Evolutionary conservation across 2,329 filamentous ascomycete species (phyloP), one percentile per base, ranked within the genome.

Genomic region (Orbilia ellipsospora): DNA sequence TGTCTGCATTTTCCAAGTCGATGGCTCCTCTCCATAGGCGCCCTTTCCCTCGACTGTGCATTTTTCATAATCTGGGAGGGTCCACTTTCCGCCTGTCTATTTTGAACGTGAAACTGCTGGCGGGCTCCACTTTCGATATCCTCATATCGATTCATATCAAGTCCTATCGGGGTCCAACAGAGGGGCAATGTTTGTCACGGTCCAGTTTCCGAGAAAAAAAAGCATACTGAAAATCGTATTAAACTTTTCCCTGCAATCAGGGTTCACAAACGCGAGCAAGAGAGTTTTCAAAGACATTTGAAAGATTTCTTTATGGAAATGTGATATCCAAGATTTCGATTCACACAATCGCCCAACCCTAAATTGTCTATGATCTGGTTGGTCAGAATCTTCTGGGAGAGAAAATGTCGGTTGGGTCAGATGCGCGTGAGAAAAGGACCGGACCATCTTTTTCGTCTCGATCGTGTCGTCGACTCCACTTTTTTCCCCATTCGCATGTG

Each of bases 21-120:
- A 55, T 68, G 57, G 65, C 18, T 20, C 40, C 50, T 45, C 56
- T 51, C 42, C 67, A 59, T 42, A 72, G 50, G 59, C 55, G 59
- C 66, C 42, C 44, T 55, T 26, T 23, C 36, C 6, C 16, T 23
- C 20, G 16, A 52, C 15, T 52, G 5, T 26, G 31, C 48, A 20
- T 44, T 44, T 15, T 40, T 50, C 52, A 60, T 59, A 72, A 59
- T 65, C 48, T 72, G 60, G 31, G 31, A 36, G 31, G 31, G 67
- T 72, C 67, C 67, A 72, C 67, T 52, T 64, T 65, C 67, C 67
- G 60, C 52, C 67, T 65, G 60, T 65, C 67, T 64, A 72, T 72
- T 72, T 72, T 72, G 60, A 72, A 75, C 31, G 59, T 75, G 72
- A 75, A 75, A 75, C 72, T 36, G 31, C 31, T 36, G 52, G 36